phyloP scores from a whole-genome alignment of 2,329 filamentous ascomycete species.

The Aspergillus sp. region DNA sequence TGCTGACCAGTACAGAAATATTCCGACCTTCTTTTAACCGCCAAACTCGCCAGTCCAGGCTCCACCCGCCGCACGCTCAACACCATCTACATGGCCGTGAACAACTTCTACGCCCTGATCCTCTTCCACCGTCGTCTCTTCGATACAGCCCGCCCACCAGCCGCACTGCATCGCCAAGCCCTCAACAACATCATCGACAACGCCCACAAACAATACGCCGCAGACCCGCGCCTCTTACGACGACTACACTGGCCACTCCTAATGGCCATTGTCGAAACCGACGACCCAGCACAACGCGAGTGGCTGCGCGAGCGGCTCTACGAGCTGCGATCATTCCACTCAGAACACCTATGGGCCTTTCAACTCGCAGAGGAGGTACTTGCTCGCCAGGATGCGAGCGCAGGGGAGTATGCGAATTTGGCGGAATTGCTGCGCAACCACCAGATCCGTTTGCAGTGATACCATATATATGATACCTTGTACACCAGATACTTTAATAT shows the following conservation, averaged over 20 bases:
- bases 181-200: constrained; percentile 35
- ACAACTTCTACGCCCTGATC: constrained; percentile 37
- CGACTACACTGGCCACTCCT: constrained; percentile 39
- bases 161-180: constrained; percentile 31
- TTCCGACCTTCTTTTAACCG: constrained; percentile 40
- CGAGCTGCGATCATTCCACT: constrained; percentile 32
- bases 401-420: constrained; percentile 28
- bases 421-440: constrained; percentile 30
- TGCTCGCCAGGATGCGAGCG: constrained; percentile 28
- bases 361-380: constrained; percentile 33
- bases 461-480: background rate
- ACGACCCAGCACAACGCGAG: constrained; percentile 29
- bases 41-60: constrained; percentile 31
- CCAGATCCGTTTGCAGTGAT: background rate
- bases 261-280: constrained; percentile 38
- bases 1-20: constrained; percentile 31
- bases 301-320: constrained; percentile 36
- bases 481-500: no score
- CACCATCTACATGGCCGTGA: constrained; percentile 39
- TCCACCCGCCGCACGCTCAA: constrained; percentile 37
- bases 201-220: constrained; percentile 33
- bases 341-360: constrained; percentile 34
- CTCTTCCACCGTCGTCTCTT: constrained; percentile 38
- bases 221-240: constrained; percentile 34
- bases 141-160: constrained; percentile 21